These are phyloP conservation scores for Pinus albicaulis DNA, from an alignment of 75 land plant genomes.

Conservation along the genomic window DNA sequence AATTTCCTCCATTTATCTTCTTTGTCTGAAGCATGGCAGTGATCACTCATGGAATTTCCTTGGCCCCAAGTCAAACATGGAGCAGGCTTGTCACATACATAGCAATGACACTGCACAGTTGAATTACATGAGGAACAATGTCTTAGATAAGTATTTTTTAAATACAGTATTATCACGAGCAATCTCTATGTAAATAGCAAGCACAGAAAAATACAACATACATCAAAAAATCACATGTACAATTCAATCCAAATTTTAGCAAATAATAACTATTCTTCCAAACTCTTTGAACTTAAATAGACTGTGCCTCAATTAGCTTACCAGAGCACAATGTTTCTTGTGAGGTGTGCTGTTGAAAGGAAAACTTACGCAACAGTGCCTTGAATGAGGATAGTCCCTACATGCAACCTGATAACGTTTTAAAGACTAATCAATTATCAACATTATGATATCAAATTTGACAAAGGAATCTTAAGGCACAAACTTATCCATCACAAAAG, in stretches of 20 bases:
- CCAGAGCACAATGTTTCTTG: constrained; percentile 11
- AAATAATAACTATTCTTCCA: no score
- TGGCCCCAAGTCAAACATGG: constrained; percentile 58
- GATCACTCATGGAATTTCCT: constrained; percentile 19
- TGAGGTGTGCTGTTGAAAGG: constrained; percentile 18
- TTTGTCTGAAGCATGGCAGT: constrained; percentile 79
- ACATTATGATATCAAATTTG: no score
- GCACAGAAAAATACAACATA: no score
- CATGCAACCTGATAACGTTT: constrained; percentile 19
- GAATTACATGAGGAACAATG: no score
- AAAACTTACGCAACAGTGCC: constrained; percentile 16
- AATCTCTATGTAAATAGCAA: no score
- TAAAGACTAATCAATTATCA: not conserved
- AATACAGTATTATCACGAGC: no score
- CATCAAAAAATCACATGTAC: no score
- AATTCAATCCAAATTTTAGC: no score
- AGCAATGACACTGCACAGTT: constrained; percentile 72
- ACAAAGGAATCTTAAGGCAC: no score
- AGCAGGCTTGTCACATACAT: constrained; percentile 73
- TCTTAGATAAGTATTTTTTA: no score
- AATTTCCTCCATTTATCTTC: constrained; percentile 44
- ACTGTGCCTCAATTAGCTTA: not conserved
- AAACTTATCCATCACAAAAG: no score
- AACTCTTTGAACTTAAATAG: no score
- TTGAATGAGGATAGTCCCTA: constrained; percentile 28